Evolutionary conservation across 1,139 yeast genomes (phyloP).

Genomic region (Pichia sp.): DNA sequence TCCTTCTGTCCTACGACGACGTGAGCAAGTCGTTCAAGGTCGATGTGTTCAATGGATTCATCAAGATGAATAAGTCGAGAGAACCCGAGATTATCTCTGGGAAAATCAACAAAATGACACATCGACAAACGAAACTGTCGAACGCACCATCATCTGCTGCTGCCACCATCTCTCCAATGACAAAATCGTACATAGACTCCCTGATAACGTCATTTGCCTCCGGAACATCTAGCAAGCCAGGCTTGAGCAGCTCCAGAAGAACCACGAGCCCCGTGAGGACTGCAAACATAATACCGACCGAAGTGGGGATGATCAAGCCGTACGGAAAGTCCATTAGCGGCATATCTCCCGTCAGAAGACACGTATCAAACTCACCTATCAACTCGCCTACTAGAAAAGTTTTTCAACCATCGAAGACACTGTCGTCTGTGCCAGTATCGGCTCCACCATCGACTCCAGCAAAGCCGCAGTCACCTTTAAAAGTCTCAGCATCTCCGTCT

Average conservation of each 20-base stretch:
- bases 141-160: background rate
- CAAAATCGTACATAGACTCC: conserved; percentile 2
- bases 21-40: conserved; percentile 25
- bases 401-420: background rate
- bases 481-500: background rate
- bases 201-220: conserved; percentile 1
- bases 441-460: background rate
- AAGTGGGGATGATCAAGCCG: background rate
- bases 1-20: conserved; percentile 26
- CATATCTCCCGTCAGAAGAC: conserved; percentile 13
- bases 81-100: conserved; percentile 24
- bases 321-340: conserved; percentile 1
- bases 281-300: background rate
- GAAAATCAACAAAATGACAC: conserved; percentile 7
- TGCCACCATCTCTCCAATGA: background rate
- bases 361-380: conserved; percentile 4
- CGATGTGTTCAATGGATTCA: conserved; percentile 25
- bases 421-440: conserved; percentile 5
- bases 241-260: background rate
- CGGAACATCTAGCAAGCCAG: background rate
- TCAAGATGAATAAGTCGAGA: conserved; percentile 31
- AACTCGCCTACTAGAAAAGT: background rate
- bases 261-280: background rate
- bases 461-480: background rate
- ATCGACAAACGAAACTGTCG: background rate